phyloP scores from a whole-genome alignment of 345 rosid species.

The Rhodamnia rubescens region DNA sequence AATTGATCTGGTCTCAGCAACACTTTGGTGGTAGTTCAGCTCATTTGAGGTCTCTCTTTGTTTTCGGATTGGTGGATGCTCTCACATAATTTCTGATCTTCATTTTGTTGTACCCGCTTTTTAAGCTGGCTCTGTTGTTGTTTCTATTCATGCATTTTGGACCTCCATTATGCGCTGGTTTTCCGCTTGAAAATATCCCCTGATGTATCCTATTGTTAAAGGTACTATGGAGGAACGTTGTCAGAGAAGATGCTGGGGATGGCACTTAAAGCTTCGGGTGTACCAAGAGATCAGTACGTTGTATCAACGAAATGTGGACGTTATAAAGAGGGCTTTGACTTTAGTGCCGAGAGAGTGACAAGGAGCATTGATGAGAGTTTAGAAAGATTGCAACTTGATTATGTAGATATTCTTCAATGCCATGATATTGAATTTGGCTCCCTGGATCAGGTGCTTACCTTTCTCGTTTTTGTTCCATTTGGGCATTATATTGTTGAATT shows the following conservation, averaged over 20 bases:
- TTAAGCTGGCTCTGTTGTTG: background rate
- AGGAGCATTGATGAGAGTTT: slow-evolving; percentile 81
- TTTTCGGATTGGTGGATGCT: background rate
- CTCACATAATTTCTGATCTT: background rate
- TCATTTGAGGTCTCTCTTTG: background rate
- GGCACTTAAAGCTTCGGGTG: slow-evolving; percentile 66
- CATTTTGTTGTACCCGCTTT: accelerated
- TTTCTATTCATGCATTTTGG: background rate
- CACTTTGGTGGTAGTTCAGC: accelerated
- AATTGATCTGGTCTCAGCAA: accelerated
- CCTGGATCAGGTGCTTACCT: slow-evolving; percentile 64
- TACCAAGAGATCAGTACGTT: slow-evolving; percentile 58
- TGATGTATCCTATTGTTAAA: background rate
- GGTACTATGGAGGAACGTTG: slow-evolving; percentile 85
- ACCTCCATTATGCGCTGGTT: background rate
- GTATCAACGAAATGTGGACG: slow-evolving; percentile 90
- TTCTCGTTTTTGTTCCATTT: background rate
- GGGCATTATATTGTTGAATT: background rate
- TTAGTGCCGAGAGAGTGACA: slow-evolving; percentile 83
- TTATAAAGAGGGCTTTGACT: slow-evolving; percentile 77
- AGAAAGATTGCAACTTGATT: slow-evolving; percentile 78
- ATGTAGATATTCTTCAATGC: slow-evolving; percentile 86
- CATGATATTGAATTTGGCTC: slow-evolving; percentile 85
- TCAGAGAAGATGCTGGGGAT: slow-evolving; percentile 91
- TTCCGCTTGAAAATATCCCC: accelerated